These are phyloP conservation scores for Aspergillus pseudoterreus DNA, from an alignment of 2,329 filamentous ascomycete species.

Conservation along the genomic window DNA sequence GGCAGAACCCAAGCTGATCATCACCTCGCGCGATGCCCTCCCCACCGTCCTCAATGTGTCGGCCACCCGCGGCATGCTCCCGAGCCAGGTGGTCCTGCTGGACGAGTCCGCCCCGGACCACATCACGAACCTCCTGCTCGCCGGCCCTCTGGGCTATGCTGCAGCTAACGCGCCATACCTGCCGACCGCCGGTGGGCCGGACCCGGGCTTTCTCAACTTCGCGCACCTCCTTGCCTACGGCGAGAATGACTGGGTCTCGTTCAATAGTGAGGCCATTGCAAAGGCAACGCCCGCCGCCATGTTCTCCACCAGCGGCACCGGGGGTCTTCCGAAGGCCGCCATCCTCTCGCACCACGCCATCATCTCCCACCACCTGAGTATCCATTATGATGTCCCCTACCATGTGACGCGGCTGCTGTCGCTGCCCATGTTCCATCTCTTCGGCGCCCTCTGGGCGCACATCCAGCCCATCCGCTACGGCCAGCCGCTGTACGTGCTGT, in stretches of 20 bases:
- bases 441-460: slow-evolving; percentile 46
- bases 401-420: slow-evolving; percentile 45
- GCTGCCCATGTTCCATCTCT: slow-evolving; percentile 54
- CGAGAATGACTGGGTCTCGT: slow-evolving; percentile 47
- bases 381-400: slow-evolving; percentile 38
- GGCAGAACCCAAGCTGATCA: slow-evolving; percentile 45
- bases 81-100: slow-evolving; percentile 34
- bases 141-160: slow-evolving; percentile 21
- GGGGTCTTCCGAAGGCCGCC: slow-evolving; percentile 59
- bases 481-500: slow-evolving; percentile 46
- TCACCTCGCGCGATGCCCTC: slow-evolving; percentile 41
- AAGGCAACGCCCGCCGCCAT: slow-evolving; percentile 50
- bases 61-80: slow-evolving; percentile 25
- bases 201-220: slow-evolving; percentile 21
- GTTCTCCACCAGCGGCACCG: slow-evolving; percentile 57
- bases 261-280: slow-evolving; percentile 39
- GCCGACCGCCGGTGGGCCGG: slow-evolving; percentile 7
- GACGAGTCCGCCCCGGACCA: slow-evolving; percentile 29
- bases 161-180: slow-evolving; percentile 14
- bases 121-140: slow-evolving; percentile 26
- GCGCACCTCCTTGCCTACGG: slow-evolving; percentile 42
- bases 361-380: slow-evolving; percentile 48
- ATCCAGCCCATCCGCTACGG: slow-evolving; percentile 47
- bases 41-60: slow-evolving; percentile 34
- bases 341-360: slow-evolving; percentile 57